Base-by-base conservation (phyloP, 495 filamentous ascomycete genomes). In the Glonium stellatum region DNA sequence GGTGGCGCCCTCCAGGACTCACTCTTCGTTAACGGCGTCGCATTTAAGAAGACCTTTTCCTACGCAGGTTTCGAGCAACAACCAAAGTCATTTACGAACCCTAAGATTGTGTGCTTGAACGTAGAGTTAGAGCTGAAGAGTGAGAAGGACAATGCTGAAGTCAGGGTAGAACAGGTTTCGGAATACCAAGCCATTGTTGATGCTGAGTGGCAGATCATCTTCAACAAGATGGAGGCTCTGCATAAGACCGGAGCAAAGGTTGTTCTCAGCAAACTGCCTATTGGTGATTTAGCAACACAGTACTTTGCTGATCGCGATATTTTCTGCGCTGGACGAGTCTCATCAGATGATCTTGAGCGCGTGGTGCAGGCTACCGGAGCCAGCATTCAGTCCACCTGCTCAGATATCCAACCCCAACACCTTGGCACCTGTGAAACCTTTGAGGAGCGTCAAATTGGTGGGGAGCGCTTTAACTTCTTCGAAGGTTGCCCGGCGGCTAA, bases 171-270 rank as follows among this genome's bases (percentile, higher is more conserved):
- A 76, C 93, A 97, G 70, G 93, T 98, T 59, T 95, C 92, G 31
- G 93, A 98, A 77, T 98, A 98, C 79, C 93, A 98, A 77, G 93
- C 93, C 51, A 95, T 98, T 67, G 93, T 98, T 71, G 93, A 98
- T 72, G 93, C 93, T 42, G 93, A 98, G 75, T 98, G 93, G 93
- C 89, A 96, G 76, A 98, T 98, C 71, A 98, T 98, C 73, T 96
- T 84, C 84, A 91, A 97, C 80, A 98, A 98, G 81, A 85, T 97
- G 67, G 92, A 98, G 76, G 90, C 92, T 27, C 76, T 92, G 52
- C 81, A 90, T 81, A 86, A 90, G 71, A 96, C 92, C 4, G 93
- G 92, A 49, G 93, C 93, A 42, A 95, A 95, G 79, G 91, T 98
- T 60, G 90, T 98, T 25, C 83, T 98, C 51, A 95, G 89, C 72